Conservation (phyloP, 305 asterid genomes). For the Solanum hybrid region DNA sequence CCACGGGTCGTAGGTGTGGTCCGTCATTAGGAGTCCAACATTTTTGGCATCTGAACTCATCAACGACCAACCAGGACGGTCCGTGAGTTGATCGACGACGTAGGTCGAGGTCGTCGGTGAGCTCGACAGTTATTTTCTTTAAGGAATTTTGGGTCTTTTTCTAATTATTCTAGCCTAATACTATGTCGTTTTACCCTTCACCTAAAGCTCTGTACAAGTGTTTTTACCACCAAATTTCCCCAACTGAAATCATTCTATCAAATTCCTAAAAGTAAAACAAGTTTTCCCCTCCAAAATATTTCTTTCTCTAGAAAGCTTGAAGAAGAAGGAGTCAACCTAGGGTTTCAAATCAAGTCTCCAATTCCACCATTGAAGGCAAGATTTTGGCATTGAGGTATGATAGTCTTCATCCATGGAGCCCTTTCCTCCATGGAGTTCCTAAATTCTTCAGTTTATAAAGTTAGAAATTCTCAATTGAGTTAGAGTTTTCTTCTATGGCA, state of each 20-base stretch:
- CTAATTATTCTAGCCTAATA: not conserved
- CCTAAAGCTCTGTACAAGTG: not conserved
- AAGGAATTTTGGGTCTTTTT: not conserved
- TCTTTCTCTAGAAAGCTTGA: not conserved
- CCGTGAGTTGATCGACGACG: not conserved
- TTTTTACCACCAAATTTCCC: not conserved
- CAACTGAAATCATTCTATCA: not conserved
- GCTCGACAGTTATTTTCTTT: not conserved
- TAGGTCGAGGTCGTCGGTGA: not conserved
- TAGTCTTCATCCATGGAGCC: not conserved
- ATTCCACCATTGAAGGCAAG: not conserved
- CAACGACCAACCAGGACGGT: not conserved
- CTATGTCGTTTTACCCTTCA: not conserved
- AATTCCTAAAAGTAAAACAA: not conserved
- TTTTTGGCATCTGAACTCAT: not conserved
- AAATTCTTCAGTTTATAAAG: not conserved
- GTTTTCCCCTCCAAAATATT: not conserved
- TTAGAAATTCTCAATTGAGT: not conserved
- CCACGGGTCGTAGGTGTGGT: not conserved
- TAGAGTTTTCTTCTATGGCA: not conserved
- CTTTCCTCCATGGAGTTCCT: not conserved
- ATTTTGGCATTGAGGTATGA: not conserved
- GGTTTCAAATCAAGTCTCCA: not conserved
- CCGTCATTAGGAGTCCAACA: not conserved
- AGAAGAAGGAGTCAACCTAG: not conserved